Percentiles rank a stretch among this genome's conserved stretches.
Conservation (phyloP, 768 basidiomycete species). For the Tricholoma sp. region DNA sequence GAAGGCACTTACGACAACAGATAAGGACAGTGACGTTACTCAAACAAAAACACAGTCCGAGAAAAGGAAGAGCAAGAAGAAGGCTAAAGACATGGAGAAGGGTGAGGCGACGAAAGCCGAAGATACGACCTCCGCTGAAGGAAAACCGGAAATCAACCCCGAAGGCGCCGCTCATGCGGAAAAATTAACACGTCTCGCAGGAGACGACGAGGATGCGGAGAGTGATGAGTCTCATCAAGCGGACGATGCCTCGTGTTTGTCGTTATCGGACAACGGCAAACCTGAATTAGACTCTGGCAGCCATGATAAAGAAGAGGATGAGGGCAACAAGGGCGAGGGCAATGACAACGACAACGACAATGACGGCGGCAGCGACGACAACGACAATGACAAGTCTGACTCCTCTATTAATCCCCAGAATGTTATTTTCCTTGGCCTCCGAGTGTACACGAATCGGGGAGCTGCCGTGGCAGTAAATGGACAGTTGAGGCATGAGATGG, state of each 20-base stretch:
- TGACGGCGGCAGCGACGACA: background rate
- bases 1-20: background rate
- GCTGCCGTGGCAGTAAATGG: conserved; percentile 4
- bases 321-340: too few species aligned
- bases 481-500: conserved; percentile 16
- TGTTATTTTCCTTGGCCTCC: conserved; percentile 14
- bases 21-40: background rate
- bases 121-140: too few species aligned
- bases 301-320: too few species aligned
- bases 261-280: too few species aligned
- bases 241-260: too few species aligned
- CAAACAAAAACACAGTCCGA: background rate
- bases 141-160: too few species aligned
- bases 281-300: too few species aligned
- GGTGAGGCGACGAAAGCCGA: background rate
- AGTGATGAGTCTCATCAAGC: too few species aligned
- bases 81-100: background rate
- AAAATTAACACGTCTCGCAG: too few species aligned
- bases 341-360: background rate
- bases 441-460: conserved; percentile 9
- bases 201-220: too few species aligned
- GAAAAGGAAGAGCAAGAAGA: background rate
- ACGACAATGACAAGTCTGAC: background rate
- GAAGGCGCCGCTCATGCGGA: too few species aligned
- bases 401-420: conserved; percentile 4